phyloP scores from a whole-genome alignment of 805 yeast genomes.

The Tetrapisispora pingtungensis region DNA sequence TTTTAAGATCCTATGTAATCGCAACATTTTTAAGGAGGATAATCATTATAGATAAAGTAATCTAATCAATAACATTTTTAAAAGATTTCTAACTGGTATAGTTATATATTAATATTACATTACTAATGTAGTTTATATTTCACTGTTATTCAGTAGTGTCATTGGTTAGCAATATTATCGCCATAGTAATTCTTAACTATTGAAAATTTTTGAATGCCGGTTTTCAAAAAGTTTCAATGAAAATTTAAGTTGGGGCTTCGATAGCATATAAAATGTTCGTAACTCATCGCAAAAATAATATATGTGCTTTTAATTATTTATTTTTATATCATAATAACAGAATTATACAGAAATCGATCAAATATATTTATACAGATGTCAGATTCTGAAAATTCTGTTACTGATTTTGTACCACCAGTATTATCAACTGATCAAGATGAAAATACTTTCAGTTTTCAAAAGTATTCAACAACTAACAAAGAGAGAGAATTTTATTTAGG shows the following conservation, averaged over 20 bases:
- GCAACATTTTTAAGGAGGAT: no score
- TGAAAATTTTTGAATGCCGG: background rate
- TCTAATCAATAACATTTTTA: no score
- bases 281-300: background rate
- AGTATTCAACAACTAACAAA: constrained; percentile 24
- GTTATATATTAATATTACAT: no score
- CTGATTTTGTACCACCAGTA: constrained; percentile 45
- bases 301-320: background rate
- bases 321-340: no score
- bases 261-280: background rate
- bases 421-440: constrained; percentile 69
- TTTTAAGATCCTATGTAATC: no score
- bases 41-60: no score
- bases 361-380: no score
- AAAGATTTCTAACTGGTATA: no score
- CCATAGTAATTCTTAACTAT: background rate
- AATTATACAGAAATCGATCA: no score
- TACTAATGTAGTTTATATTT: no score
- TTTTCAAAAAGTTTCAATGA: background rate
- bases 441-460: constrained; percentile 39
- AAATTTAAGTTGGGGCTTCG: no score
- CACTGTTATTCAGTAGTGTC: background rate
- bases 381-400: background rate
- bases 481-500: constrained; percentile 27
- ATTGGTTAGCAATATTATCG: background rate